Conservation (phyloP, 1,284 basidiomycete species). For the Sanghuangporus baumii region DNA sequence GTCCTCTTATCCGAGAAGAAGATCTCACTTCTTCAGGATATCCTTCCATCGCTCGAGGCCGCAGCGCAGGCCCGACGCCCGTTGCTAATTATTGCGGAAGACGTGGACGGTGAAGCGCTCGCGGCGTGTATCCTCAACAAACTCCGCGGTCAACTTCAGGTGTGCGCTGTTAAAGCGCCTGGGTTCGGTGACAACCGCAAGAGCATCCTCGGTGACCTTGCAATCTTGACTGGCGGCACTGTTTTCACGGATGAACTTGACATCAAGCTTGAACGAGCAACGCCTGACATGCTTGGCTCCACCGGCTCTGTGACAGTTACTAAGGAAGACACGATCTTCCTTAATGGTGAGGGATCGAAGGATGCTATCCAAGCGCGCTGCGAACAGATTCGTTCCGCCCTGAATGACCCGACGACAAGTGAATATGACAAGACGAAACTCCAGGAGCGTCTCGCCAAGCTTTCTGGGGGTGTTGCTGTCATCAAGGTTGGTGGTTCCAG, state of each 20-base stretch:
- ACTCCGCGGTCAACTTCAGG: constrained; percentile 92
- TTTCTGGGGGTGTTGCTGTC: constrained; percentile 94
- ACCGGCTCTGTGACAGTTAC: constrained; percentile 93
- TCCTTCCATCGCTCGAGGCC: constrained; percentile 90
- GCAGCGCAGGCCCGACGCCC: constrained; percentile 91
- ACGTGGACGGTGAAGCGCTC: constrained; percentile 95
- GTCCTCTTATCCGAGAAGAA: constrained; percentile 97
- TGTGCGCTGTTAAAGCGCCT: constrained; percentile 93
- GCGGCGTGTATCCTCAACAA: constrained; percentile 99
- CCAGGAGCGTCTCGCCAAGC: constrained; percentile 95
- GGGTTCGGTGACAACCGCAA: constrained; percentile 99
- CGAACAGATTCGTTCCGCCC: constrained; percentile 89
- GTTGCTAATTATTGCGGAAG: constrained; percentile 94
- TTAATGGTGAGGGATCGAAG: constrained; percentile 91
- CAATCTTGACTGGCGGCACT: constrained; percentile 94
- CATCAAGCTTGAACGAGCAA: constrained; percentile 93
- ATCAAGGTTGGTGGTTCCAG: constrained; percentile 94
- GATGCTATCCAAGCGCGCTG: constrained; percentile 83
- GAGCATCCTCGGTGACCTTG: constrained; percentile 93
- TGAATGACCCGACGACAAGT: constrained; percentile 80
- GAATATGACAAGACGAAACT: constrained; percentile 96
- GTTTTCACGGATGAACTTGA: constrained; percentile 99
- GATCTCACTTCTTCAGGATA: constrained; percentile 93
- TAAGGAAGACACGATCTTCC: constrained; percentile 97
- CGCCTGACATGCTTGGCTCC: constrained; percentile 85